Evolutionary conservation across 208 protist genomes (phyloP).

Genomic region (Angomonas deanei): DNA sequence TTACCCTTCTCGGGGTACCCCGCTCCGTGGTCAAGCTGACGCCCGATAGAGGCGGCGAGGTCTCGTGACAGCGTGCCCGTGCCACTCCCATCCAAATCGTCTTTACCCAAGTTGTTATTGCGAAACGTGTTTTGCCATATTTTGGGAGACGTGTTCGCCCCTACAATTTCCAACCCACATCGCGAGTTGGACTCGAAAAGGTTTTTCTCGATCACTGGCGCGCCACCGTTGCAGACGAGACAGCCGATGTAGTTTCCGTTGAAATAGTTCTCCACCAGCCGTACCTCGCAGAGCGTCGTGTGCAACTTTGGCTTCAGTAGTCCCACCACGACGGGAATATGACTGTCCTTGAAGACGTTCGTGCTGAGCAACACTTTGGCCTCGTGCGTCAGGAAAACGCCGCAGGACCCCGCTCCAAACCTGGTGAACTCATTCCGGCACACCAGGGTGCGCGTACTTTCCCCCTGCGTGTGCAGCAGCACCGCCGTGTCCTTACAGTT

Average conservation of each 20-base stretch:
- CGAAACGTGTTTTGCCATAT: neutral
- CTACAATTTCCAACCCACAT: slow-evolving; percentile 64
- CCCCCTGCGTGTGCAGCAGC: slow-evolving; percentile 25
- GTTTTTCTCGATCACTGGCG: slow-evolving; percentile 49
- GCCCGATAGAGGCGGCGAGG: neutral
- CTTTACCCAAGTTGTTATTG: neutral
- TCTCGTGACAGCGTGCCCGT: neutral
- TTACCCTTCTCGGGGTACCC: slow-evolving; percentile 25
- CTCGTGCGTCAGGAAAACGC: slow-evolving; percentile 36
- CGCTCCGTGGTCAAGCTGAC: neutral
- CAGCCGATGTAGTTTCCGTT: slow-evolving; percentile 67
- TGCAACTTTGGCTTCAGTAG: slow-evolving; percentile 10
- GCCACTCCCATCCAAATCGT: neutral
- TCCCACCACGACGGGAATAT: slow-evolving; percentile 47
- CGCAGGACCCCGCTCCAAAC: slow-evolving; percentile 29
- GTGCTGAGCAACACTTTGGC: slow-evolving; percentile 17
- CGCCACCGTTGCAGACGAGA: slow-evolving; percentile 54
- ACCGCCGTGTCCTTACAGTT: slow-evolving; percentile 26
- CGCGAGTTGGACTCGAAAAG: slow-evolving; percentile 68
- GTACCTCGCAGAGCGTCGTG: slow-evolving; percentile 1
- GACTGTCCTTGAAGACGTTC: slow-evolving; percentile 64
- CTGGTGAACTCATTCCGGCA: slow-evolving; percentile 56
- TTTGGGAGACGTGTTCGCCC: slow-evolving; percentile 30
- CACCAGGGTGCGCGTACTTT: slow-evolving; percentile 23
- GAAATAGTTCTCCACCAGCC: slow-evolving; percentile 48